These are phyloP conservation scores for Chalara sp. DNA, from an alignment of 2,329 filamentous ascomycete genomes.

Conservation along the genomic window DNA sequence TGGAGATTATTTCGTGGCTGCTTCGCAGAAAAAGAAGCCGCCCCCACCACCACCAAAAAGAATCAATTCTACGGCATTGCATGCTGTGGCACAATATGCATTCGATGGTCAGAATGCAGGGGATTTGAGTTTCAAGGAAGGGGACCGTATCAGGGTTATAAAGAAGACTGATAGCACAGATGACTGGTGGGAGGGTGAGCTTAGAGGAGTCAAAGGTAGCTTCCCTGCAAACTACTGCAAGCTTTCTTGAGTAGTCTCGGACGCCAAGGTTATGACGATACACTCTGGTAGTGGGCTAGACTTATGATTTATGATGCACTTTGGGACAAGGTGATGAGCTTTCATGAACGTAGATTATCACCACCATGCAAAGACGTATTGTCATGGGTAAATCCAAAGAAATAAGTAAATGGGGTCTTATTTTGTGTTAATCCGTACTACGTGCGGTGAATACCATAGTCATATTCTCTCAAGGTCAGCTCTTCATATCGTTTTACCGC, in stretches of 20 bases:
- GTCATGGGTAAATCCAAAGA: no score
- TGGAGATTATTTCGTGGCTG: conserved; percentile 27
- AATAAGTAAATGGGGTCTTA: no score
- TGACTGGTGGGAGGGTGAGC: conserved; percentile 84
- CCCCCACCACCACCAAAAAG: conserved; percentile 54
- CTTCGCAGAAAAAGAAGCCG: conserved; percentile 56
- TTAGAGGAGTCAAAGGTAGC: conserved; percentile 59
- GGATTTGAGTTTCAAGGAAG: conserved; percentile 69
- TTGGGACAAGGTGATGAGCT: no score
- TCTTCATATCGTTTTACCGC: no score
- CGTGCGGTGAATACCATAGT: no score
- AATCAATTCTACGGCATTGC: conserved; percentile 34
- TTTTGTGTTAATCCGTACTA: no score
- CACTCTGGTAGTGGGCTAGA: no score
- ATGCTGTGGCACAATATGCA: conserved; percentile 64
- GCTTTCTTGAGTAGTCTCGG: conserved; percentile 10
- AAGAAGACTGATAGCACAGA: conserved; percentile 75
- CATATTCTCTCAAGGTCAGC: no score
- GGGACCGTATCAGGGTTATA: conserved; percentile 69
- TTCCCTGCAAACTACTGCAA: conserved; percentile 83
- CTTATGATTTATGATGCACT: no score
- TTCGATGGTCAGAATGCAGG: conserved; percentile 64
- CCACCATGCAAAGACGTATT: no score
- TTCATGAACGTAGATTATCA: no score
- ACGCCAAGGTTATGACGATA: no score